Percentiles rank a stretch among this genome's conserved stretches.
phyloP scores from a whole-genome alignment of 2,329 filamentous ascomycete genomes.

The Berkeleyomyces basicola region DNA sequence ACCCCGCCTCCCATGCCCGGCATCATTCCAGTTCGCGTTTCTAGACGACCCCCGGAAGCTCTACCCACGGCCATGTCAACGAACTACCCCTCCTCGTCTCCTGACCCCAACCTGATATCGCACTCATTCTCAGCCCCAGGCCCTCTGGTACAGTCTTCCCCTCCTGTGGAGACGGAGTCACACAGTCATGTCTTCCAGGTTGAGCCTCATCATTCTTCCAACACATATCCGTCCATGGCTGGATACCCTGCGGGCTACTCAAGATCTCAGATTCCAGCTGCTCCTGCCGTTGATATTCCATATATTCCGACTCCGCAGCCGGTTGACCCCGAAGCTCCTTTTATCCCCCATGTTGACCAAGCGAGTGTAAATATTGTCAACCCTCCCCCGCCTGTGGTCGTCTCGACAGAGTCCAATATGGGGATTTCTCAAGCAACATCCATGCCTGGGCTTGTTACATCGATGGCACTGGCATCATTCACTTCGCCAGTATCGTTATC shows the following conservation, averaged over 20 bases:
- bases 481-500: not conserved
- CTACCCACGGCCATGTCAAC: not conserved
- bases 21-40: constrained; percentile 2
- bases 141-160: not conserved
- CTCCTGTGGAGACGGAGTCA: not conserved
- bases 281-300: too few species aligned
- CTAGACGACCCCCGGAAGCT: not conserved
- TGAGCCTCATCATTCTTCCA: not conserved
- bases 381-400: not conserved
- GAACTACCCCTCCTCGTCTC: not conserved
- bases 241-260: too few species aligned
- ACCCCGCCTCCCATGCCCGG: constrained; percentile 5
- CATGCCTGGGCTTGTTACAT: not conserved
- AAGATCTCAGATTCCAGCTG: too few species aligned
- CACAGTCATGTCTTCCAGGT: not conserved
- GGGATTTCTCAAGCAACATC: not conserved
- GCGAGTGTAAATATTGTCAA: not conserved
- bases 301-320: not conserved
- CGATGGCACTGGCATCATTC: not conserved
- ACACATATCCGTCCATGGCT: not conserved
- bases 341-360: not conserved
- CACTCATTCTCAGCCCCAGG: not conserved
- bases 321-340: not conserved
- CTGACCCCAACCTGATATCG: not conserved
- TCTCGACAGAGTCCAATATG: not conserved